Base-by-base conservation (phyloP, 2,329 filamentous ascomycete genomes). In the Ilyonectria destructans region DNA sequence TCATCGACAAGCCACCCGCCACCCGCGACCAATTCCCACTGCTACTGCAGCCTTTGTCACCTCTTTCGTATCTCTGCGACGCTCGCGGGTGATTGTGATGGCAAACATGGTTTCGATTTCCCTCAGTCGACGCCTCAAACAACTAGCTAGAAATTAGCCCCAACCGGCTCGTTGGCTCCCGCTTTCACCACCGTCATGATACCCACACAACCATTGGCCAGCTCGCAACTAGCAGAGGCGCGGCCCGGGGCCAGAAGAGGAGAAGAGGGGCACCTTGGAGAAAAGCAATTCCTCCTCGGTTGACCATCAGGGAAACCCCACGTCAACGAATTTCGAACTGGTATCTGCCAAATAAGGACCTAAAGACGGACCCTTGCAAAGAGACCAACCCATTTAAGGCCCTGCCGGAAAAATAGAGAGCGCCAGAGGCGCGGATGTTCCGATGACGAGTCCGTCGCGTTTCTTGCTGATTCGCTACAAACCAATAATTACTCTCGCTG, bases 221-320 rank as follows among this genome's bases (percentile, higher is more conserved):
- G 67, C 62, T 62, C 63, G 37, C 56, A 54, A 64, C 61, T 70
- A 70, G 69, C 62, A 60, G 58, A 70, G 65, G 67, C 68, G 68
- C 71, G 65, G 70, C 67, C 70, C 72, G 68, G 68, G 58, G 49
- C 29, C 49, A 31, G 23, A 54, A 10, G 29, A 52, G 40, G 49
- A 54, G 29, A 21, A 33, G 58, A 35, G 57, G 46, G 45, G n/a
- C 31, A 59, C 15, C 45, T 65, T 35, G 56, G n/a, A 57, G 33
- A 51, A 58, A 65, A 69, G 62, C 56, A 65, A 61, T 69, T 60
- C 13, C 54, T 23, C 35, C 43, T 60, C 45, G 35, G 23, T 54
- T 45, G 19, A 7, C 52, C 52, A 57, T 35, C 57, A 52, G n/a
- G 29, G 6, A 37, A 54, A 58, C 58, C 64, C 64, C 64, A 66